A percentile compares a stretch with the other conserved stretches of the same genome.
These are phyloP conservation scores for Sphagnum tenellum DNA, from an alignment of 225 moss, liverwort and hornwort species.

Conservation along the genomic window DNA sequence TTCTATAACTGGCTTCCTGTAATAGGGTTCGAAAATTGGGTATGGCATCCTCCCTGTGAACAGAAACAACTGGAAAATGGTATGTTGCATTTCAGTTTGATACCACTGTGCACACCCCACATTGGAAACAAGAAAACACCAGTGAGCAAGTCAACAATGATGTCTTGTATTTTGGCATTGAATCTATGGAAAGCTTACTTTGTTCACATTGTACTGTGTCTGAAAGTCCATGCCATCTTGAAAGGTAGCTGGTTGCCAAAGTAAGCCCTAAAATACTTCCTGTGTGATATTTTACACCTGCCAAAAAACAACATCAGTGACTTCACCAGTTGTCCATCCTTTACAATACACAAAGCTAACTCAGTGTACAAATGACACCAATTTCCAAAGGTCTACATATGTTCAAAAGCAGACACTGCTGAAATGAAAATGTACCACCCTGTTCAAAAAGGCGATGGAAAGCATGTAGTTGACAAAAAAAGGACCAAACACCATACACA, in stretches of 20 bases:
- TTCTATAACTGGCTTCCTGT: neutral
- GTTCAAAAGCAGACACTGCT: no score
- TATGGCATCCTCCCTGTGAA: neutral
- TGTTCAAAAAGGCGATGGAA: neutral
- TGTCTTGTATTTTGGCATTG: no score
- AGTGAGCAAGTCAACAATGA: no score
- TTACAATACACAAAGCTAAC: neutral
- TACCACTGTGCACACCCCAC: neutral
- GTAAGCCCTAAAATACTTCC: constrained; percentile 34
- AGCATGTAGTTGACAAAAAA: neutral
- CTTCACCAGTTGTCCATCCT: neutral
- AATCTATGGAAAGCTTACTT: constrained; percentile 3
- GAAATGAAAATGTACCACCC: no score
- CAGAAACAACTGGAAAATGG: neutral
- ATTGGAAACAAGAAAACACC: neutral
- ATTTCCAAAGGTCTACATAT: no score
- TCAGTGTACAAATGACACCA: no score
- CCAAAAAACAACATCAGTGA: neutral
- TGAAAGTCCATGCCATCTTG: constrained; percentile 20
- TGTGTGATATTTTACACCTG: constrained; percentile 17
- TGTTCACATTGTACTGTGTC: constrained; percentile 26
- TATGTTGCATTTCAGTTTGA: neutral
- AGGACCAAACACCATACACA: no score
- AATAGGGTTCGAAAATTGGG: neutral
- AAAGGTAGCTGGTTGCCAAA: constrained; percentile 32